Evolutionary conservation across 169 alveolate species (phyloP), one percentile per base, ranked within the genome.

Genomic region (Cryptosporidium andersoni): DNA sequence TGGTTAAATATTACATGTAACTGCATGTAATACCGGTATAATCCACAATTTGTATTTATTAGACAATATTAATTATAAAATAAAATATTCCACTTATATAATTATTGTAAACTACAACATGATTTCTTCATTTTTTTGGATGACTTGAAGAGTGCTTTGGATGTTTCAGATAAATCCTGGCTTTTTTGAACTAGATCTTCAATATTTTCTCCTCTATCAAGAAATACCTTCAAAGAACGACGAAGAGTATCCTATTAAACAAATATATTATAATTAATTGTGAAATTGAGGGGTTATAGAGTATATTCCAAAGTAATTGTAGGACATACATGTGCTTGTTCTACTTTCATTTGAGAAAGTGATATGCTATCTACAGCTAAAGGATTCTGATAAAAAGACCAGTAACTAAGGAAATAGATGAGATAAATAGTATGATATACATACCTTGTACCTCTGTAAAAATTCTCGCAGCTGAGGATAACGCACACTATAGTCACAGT

Each of bases 171-270:
- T 48, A 74, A 25, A 55, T 74, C 85, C 4, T 47, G 64, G 34
- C 85, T 74, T 74, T 74, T 74, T 74, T 74, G 85, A 36, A 74
- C 49, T 47, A 74, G 62, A 3, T 56, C 67, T 58, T 74, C 85
- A n/a, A 74, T n/a, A n/a, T 74, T 74, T 58, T 74, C 85, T 14
- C 85, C 85, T 45, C 85, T 74, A 74, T 74, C 68, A 11, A 74
- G 48, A 53, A 74, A 62, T 9, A 68, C 40, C 40, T 62, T 74
- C 8, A 74, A 58, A 16, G 85, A 74, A 14, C 45, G 49, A 74
- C 60, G 64, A 16, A 74, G 40, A 16, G 85, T 68, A 2, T 74
- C 85, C 85, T 74, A 25, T 7, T 34, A 43, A 16, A 58, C 25
- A 25, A 25, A 25, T 0, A 25, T 25, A 25, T 25, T 0, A 25